Base-by-base conservation (phyloP, 2,329 filamentous ascomycete species). In the Simplicillium aogashimaense region DNA sequence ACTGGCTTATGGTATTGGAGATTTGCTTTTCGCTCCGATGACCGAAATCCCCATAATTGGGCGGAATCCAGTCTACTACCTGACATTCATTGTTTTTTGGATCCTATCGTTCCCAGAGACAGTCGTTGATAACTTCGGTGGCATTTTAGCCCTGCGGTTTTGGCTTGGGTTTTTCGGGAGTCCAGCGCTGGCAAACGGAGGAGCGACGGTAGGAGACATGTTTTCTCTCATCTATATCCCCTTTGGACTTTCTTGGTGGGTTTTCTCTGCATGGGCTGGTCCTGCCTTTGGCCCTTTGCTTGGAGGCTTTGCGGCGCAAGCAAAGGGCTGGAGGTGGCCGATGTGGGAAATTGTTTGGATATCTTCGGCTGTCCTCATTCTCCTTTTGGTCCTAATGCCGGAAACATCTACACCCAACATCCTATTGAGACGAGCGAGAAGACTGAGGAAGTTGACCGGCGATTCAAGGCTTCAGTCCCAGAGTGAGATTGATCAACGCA, bases 251-350 rank as follows among this genome's bases (percentile, higher is more conserved):
- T 37, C 36, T 20, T 37, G 36, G 36, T 37, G 36, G 36, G 36
- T 37, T 10, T 37, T 37, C n/a, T 37, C 36, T 29, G 36, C 36
- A 5, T 37, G 36, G 36, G 36, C 36, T 14, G 38, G 76, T 69
- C 48, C 53, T 5, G 49, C 45, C 12, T 29, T 52, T 13, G 53
- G 52, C 3, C 53, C 53, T 7, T 41, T 56, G 6, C 53, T 67
- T 29, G 76, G 74, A 12, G 75, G 75, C 4, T 81, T 78, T 48
- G 74, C 81, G 45, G 76, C 78, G 46, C 61, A 76, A 46, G 71
- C 67, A 48, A 69, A 66, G 12, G 65, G 61, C 30, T 81, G 76
- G 66, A 61, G 70, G 33, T 77, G 73, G 72, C 66, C 65, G 0
- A 76, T 80, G 53, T 82, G 78, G 54, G 64, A 78, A 7, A 63